phyloP scores from a whole-genome alignment of 2,329 filamentous ascomycete genomes.

The Colletotrichum sp. region DNA sequence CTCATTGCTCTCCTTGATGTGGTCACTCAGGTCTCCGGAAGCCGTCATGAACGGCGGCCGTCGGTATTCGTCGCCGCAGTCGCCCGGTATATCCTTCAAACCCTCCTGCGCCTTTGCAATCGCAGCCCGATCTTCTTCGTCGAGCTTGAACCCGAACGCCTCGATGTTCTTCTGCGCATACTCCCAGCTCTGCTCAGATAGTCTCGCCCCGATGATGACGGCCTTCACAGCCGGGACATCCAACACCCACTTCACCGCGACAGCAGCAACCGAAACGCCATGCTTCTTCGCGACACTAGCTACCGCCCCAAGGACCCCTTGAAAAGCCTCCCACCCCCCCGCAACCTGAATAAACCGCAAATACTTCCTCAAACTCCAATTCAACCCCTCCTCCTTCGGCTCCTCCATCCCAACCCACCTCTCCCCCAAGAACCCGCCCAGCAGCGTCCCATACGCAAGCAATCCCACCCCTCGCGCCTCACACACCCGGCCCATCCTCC shows the following conservation, averaged over 20 bases:
- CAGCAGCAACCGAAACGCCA: constrained; percentile 45
- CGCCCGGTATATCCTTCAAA: constrained; percentile 26
- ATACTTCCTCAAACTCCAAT: constrained; percentile 33
- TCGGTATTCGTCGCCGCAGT: constrained; percentile 29
- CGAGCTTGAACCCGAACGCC: constrained; percentile 26
- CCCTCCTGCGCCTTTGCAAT: constrained; percentile 17
- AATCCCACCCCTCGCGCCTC: neutral
- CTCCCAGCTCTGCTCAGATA: constrained; percentile 20
- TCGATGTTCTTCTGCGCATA: constrained; percentile 31
- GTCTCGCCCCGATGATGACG: constrained; percentile 45
- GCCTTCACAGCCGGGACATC: constrained; percentile 53
- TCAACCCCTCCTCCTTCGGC: neutral
- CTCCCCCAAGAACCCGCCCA: constrained; percentile 25
- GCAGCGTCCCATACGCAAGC: constrained; percentile 6
- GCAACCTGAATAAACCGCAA: constrained; percentile 34
- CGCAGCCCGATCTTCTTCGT: constrained; percentile 22
- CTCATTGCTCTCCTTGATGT: neutral
- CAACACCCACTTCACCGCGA: constrained; percentile 55
- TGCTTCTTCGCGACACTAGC: constrained; percentile 44
- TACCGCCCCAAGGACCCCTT: constrained; percentile 43
- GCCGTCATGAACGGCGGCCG: constrained; percentile 10
- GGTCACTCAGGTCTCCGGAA: neutral
- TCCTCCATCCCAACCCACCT: constrained; percentile 27
- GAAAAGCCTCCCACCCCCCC: constrained; percentile 53
- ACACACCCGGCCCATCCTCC: neutral